phyloP scores from a whole-genome alignment of 257 asterid species.

The Marsdenia floribunda region DNA sequence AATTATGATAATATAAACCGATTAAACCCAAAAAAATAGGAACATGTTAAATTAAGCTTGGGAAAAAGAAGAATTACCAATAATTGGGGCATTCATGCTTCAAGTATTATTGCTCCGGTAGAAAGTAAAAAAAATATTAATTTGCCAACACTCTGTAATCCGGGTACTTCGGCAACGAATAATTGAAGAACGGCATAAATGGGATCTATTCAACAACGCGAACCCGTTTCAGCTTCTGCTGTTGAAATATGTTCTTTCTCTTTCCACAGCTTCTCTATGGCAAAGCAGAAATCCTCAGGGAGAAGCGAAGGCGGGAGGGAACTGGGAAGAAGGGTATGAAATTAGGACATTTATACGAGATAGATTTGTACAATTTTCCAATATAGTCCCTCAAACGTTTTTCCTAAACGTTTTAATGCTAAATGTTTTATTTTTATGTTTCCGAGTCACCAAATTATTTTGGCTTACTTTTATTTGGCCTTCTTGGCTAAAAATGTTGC shows the following conservation, averaged over 20 bases:
- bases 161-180: not conserved
- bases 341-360: not conserved
- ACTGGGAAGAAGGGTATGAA: not conserved
- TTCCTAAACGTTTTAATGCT: too few species aligned
- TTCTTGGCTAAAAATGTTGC: too few species aligned
- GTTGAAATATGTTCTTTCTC: not conserved
- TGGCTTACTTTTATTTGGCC: too few species aligned
- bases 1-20: not conserved
- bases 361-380: not conserved
- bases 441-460: too few species aligned
- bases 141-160: not conserved
- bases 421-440: too few species aligned
- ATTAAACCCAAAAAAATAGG: not conserved
- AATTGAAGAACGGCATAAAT: not conserved
- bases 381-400: too few species aligned
- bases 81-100: conserved; percentile 59
- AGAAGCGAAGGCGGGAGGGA: conserved; percentile 2
- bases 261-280: not conserved
- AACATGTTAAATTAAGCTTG: not conserved
- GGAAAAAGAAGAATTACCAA: conserved; percentile 30
- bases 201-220: not conserved
- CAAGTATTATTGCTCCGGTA: not conserved
- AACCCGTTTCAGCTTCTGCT: not conserved
- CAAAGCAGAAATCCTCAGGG: not conserved
- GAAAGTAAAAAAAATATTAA: not conserved